These are phyloP conservation scores for Diplotaxis tenuifolia DNA, from an alignment of 345 rosid species.

Conservation along the genomic window DNA sequence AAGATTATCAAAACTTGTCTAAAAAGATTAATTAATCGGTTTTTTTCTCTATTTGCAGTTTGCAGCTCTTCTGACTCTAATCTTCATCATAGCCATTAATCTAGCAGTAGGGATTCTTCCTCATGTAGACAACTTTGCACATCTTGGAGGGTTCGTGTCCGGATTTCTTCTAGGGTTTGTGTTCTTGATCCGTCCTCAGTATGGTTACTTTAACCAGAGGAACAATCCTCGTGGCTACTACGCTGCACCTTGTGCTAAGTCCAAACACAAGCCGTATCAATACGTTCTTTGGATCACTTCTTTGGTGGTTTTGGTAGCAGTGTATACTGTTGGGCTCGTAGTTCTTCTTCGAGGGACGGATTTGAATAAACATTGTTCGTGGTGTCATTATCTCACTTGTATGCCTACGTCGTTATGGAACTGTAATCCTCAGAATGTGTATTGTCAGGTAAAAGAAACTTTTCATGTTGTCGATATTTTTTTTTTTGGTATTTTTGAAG, in stretches of 20 bases:
- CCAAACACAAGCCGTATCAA: slow-evolving; percentile 77
- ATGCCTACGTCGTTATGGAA: slow-evolving; percentile 80
- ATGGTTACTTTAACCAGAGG: slow-evolving; percentile 62
- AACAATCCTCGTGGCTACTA: slow-evolving; percentile 51
- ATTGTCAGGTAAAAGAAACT: slow-evolving; percentile 55
- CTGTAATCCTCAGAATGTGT: slow-evolving; percentile 52
- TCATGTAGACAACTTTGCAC: slow-evolving; percentile 96
- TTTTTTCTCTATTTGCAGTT: slow-evolving; percentile 49
- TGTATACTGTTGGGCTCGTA: slow-evolving; percentile 61
- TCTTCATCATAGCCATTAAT: slow-evolving; percentile 63
- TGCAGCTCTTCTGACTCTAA: slow-evolving; percentile 79
- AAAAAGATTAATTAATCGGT: slow-evolving; percentile 22
- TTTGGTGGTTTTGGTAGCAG: slow-evolving; percentile 45
- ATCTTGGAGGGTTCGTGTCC: slow-evolving; percentile 81
- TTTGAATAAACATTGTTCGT: slow-evolving; percentile 69
- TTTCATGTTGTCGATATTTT: background rate
- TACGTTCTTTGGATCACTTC: slow-evolving; percentile 62
- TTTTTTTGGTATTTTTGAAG: background rate
- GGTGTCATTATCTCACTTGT: slow-evolving; percentile 90
- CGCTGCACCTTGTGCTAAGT: slow-evolving; percentile 39
- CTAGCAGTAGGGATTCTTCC: slow-evolving; percentile 86
- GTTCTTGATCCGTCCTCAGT: slow-evolving; percentile 80
- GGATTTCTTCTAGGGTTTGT: slow-evolving; percentile 93
- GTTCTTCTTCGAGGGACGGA: slow-evolving; percentile 62
- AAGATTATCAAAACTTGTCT: background rate